Evolutionary conservation across 164 flowering plant species (phyloP), one percentile per base, ranked within the genome.

Genomic region (Cinnamomum chago): DNA sequence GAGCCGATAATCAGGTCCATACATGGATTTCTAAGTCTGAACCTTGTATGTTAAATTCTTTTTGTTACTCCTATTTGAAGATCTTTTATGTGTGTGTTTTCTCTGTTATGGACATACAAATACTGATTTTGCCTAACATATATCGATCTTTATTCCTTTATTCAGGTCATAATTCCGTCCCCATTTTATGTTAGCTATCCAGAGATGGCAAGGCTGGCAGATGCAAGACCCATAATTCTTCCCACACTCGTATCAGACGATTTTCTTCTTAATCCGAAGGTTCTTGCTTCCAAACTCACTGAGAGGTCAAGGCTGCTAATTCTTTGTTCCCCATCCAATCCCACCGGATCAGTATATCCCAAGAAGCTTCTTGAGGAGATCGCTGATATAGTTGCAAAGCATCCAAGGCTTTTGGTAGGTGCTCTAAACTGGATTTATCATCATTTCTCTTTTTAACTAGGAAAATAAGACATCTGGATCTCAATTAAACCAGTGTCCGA

Each of bases 121-220:
- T 5, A 40, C 47, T 40, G 47, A 40, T 40, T 6, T 40, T 7
- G 47, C 47, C 10, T 9, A 40, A 40, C 47, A 40, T 1, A 40
- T 40, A 40, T 40, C 2, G 11, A 40, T 40, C 0, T 40, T 9
- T 40, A 40, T 40, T 40, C 47, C 11, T 68, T 17, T 70, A n/a
- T 72, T 68, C 86, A 95, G 99, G 99, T 95, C 68, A 72, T 95
- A 72, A 88, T 95, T 81, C 99, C 98, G 20, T 92, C 96, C 81
- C 99, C 99, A 33, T 95, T 58, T 73, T 95, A 90, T 90, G 98
- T 93, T 72, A 95, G 99, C 80, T 95, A 93, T 85, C 97, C 98
- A 28, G 99, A 93, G 84, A 92, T 92, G 88, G 99, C 97, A 12
- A 90, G 92, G 81, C 62, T 93, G 76, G 97, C 97, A 58, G 98